phyloP scores from a whole-genome alignment of 345 rosid genomes.

The Theobroma cacao region DNA sequence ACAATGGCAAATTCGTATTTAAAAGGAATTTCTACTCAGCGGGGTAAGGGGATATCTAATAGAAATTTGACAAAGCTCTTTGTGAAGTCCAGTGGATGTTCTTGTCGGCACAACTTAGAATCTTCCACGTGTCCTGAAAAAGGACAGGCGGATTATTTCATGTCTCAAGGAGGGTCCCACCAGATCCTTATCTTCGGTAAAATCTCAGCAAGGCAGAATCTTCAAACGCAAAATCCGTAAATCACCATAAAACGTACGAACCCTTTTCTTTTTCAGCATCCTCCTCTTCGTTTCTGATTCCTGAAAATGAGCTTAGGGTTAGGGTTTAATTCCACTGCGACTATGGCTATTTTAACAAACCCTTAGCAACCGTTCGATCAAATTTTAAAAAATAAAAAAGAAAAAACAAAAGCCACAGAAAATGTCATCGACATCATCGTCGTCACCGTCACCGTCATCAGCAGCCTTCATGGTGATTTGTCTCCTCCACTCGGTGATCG shows the following conservation, averaged over 20 bases:
- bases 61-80: background rate
- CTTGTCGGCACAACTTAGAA: slow-evolving; percentile 4
- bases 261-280: background rate
- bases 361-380: background rate
- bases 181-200: slow-evolving; percentile 11
- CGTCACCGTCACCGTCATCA: slow-evolving; percentile 24
- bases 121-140: slow-evolving; percentile 4
- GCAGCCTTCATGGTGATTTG: slow-evolving; percentile 55
- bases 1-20: background rate
- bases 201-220: slow-evolving; percentile 4
- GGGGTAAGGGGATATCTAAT: background rate
- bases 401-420: background rate
- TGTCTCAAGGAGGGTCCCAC: slow-evolving; percentile 1
- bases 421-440: slow-evolving; percentile 39
- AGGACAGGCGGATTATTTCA: background rate
- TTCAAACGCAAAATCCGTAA: background rate
- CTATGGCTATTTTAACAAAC: slow-evolving; percentile 4
- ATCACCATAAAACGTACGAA: background rate
- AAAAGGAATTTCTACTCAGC: too few species aligned
- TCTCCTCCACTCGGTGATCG: slow-evolving; percentile 62
- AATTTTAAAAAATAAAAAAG: background rate
- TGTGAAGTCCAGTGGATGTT: background rate
- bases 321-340: background rate
- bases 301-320: slow-evolving; percentile 3
- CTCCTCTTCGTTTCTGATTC: background rate